These are phyloP conservation scores for Mycena chlorophos DNA, from an alignment of 768 basidiomycete genomes.

Conservation along the genomic window DNA sequence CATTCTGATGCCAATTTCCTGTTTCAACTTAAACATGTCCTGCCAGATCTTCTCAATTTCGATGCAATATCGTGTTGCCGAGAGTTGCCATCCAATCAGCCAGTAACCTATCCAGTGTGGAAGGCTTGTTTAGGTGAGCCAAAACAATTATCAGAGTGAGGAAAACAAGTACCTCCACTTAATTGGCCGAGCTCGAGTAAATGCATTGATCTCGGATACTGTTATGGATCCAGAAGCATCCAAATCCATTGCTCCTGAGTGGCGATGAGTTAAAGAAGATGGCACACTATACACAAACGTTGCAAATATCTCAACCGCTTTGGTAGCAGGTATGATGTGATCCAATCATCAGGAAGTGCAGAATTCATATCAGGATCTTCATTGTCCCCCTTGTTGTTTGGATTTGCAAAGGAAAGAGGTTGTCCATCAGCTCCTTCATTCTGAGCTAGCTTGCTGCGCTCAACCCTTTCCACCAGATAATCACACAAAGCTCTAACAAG, in stretches of 20 bases:
- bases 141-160: background rate
- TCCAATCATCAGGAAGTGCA: background rate
- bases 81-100: slow-evolving; percentile 20
- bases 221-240: slow-evolving; percentile 35
- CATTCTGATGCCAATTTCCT: slow-evolving; percentile 10
- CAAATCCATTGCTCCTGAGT: slow-evolving; percentile 35
- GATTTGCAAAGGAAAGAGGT: background rate
- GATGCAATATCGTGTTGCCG: slow-evolving; percentile 13
- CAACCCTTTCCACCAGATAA: slow-evolving; percentile 28
- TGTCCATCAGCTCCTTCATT: background rate
- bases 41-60: slow-evolving; percentile 17
- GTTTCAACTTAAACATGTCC: slow-evolving; percentile 6
- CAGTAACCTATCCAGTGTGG: slow-evolving; percentile 20
- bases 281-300: background rate
- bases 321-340: background rate
- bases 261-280: slow-evolving; percentile 3
- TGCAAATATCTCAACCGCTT: background rate
- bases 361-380: background rate
- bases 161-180: slow-evolving; percentile 29
- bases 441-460: slow-evolving; percentile 25
- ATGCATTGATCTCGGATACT: slow-evolving; percentile 33
- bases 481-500: slow-evolving; percentile 33
- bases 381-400: background rate
- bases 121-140: too few species aligned
- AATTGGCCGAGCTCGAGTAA: slow-evolving; percentile 26